Base-by-base conservation (phyloP, 2,329 filamentous ascomycete species). In the Penicillium sp. region DNA sequence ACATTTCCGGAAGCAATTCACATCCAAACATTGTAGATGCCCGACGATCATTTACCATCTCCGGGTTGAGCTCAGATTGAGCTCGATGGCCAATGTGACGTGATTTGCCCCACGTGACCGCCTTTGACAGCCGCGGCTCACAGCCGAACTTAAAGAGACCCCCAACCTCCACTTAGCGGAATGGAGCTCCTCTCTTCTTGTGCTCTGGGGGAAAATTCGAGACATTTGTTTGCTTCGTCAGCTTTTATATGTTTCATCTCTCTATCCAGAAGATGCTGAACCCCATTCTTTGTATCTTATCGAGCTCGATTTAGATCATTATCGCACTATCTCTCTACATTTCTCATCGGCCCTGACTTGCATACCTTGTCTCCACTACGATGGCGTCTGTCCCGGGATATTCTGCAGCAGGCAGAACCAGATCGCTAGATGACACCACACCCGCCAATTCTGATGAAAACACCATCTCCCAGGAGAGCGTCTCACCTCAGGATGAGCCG, bases 311-410 rank as follows among this genome's bases (percentile, higher is more conserved):
- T 45, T 52, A 52, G 40, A 46, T 36, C 21, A 46, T 16, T 29
- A 52, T 36, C 16, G 21, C 50, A 46, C 40, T 27, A 25, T 46
- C 50, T 21, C 50, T 52, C 27, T 34, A 39, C 29, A 38, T 44
- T 21, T 25, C 43, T 31, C 40, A 44, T 47, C 46, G 31, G 31
- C 34, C 43, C 25, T 29, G 38, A 31, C 39, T 25, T 38, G 21
- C 39, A 52, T 27, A 52, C 31, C 39, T 46, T 19, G 39, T 45
- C 50, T 16, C 48, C 48, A 49, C 58, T 51, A 64, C 53, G 33
- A 76, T 76, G 74, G 69, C 71, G 10, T 75, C 74, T 29, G 58
- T 73, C 43, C 67, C 71, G 21, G 67, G 65, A 57, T 71, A 67
- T 54, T 66, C 72, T 38, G 55, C 68, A 41, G 55, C 67, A 41